These are phyloP conservation scores for Oleoguttula mirabilis DNA, from an alignment of 495 filamentous ascomycete species.

Conservation along the genomic window DNA sequence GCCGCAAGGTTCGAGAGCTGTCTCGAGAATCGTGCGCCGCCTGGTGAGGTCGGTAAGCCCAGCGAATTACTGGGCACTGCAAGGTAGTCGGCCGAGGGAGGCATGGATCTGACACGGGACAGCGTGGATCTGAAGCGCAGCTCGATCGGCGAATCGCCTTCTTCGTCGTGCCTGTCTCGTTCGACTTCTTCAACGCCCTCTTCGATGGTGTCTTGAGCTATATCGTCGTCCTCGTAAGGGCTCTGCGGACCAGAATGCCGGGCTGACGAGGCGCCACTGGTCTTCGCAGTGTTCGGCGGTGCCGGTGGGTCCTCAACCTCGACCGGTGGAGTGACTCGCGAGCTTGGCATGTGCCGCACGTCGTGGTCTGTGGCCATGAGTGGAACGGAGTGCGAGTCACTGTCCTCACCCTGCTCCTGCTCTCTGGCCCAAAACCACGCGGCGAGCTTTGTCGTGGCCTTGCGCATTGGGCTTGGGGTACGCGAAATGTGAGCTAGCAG, in stretches of 20 bases:
- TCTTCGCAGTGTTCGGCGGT: slow-evolving; percentile 8
- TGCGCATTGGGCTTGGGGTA: slow-evolving; percentile 9
- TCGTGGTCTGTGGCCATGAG: background rate
- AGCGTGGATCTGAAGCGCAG: slow-evolving; percentile 4
- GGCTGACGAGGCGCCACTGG: slow-evolving; percentile 1
- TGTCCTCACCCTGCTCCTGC: slow-evolving; percentile 5
- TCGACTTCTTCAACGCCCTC: too few relatives aligned
- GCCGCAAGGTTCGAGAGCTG: slow-evolving; percentile 10
- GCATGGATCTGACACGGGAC: background rate
- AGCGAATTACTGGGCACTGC: background rate
- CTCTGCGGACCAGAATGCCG: slow-evolving; percentile 4
- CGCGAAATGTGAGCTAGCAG: background rate
- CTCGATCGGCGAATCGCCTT: slow-evolving; percentile 2
- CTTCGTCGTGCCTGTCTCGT: background rate
- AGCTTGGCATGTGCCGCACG: too few relatives aligned
- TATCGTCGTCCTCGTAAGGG: background rate
- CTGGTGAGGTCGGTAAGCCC: background rate
- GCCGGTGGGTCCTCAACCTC: slow-evolving; percentile 2
- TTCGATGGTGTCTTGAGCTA: background rate
- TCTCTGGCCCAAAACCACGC: slow-evolving; percentile 13
- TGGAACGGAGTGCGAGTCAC: background rate
- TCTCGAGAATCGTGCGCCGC: too few relatives aligned
- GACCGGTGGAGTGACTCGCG: background rate
- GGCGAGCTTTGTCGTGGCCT: slow-evolving; percentile 15
- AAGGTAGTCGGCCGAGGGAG: slow-evolving; percentile 1